Conservation (phyloP, 2,329 filamentous ascomycete genomes). For the Beauveria australis region DNA sequence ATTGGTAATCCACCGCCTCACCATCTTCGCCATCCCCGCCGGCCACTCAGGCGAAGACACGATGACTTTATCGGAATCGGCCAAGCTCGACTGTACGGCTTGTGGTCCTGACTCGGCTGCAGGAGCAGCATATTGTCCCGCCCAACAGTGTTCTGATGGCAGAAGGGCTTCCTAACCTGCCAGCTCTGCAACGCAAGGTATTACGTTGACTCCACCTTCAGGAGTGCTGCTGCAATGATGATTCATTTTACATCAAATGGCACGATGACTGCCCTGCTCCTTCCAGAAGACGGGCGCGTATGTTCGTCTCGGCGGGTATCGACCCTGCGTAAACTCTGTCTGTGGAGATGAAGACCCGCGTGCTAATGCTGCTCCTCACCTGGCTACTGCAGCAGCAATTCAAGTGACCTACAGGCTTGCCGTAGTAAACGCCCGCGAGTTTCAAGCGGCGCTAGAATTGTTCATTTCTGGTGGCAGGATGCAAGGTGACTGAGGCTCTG, state of each 20-base stretch:
- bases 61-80: neutral
- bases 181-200: neutral
- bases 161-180: neutral
- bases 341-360: conserved; percentile 7
- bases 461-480: neutral
- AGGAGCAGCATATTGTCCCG: neutral
- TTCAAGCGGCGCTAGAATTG: neutral
- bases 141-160: neutral
- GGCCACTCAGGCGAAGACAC: neutral
- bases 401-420: neutral
- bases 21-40: neutral
- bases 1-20: neutral
- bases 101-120: neutral
- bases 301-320: conserved; percentile 5
- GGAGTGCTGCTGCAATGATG: neutral
- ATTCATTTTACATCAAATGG: neutral
- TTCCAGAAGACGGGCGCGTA: neutral
- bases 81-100: neutral
- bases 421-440: neutral
- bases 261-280: neutral
- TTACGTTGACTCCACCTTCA: neutral
- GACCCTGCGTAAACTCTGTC: neutral
- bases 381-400: neutral
- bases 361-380: neutral
- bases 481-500: neutral